Conservation (phyloP, 306 rosid genomes). For the Hylodesmum podocarpum region DNA sequence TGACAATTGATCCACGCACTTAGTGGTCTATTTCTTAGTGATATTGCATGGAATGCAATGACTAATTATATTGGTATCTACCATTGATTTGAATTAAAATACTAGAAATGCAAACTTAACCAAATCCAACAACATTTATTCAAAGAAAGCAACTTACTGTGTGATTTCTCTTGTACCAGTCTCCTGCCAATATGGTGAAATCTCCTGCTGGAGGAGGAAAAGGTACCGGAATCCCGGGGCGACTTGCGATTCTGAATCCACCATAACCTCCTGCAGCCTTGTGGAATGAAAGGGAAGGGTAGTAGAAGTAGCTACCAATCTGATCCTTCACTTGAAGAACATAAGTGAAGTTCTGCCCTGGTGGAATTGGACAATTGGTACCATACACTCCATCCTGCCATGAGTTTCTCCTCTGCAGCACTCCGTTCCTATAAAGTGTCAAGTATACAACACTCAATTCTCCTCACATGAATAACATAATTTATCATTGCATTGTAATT, state of each 20-base stretch:
- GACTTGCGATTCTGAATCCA: conserved; percentile 64
- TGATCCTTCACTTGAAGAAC: conserved; percentile 88
- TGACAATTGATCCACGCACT: too few relatives aligned
- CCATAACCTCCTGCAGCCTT: conserved; percentile 93
- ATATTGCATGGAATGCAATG: background rate
- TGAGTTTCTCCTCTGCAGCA: conserved; percentile 81
- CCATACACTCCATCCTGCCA: conserved; percentile 96
- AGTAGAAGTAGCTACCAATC: conserved; percentile 88
- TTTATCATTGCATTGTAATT: background rate
- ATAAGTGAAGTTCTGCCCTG: conserved; percentile 84
- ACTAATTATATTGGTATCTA: background rate
- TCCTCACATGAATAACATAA: background rate
- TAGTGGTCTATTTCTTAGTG: background rate
- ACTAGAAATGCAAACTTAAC: background rate
- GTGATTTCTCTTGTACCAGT: conserved; percentile 80
- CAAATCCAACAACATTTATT: background rate
- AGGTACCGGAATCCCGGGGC: conserved; percentile 74
- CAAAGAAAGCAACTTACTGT: conserved; percentile 51
- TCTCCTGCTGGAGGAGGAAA: conserved; percentile 81
- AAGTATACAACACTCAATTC: background rate
- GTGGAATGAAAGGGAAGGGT: conserved; percentile 82
- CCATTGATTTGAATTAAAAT: background rate
- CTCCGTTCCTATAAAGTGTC: conserved; percentile 64
- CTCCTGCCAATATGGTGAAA: conserved; percentile 74
- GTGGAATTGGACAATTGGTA: conserved; percentile 83